Evolutionary conservation across 257 asterid genomes (phyloP), one percentile per base, ranked within the genome.

Genomic region (Solanum chilense): DNA sequence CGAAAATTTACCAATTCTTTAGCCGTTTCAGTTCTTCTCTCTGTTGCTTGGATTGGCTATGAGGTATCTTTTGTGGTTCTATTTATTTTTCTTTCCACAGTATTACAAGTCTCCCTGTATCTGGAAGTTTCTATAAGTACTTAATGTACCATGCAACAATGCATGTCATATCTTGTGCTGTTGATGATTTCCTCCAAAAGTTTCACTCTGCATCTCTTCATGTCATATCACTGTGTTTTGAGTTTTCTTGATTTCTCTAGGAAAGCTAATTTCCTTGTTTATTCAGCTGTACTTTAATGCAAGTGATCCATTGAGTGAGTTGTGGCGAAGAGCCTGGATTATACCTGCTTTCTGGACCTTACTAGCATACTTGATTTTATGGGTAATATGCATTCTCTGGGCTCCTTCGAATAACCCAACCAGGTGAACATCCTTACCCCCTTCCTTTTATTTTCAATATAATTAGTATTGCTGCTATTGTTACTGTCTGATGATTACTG

Each of bases 1-100:
- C 91, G 98, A 73, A 97, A 94, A 89, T 95, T 97, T 87, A 95
- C 99, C 75, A 97, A 97, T 87, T 82, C 98, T 86, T 92, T 97
- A 52, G 98, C 99, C 74, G 91, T 94, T 52, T 92, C 98, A 39
- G 95, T 97, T 91, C 91, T 97, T 87, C 92, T 97, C 69, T 95
- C 99, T 31, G 97, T 97, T 87, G 99, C 97, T 86, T 97, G 99
- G 99, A 95, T 97, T 83, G 99, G 99, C 77, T 97, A 94, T 89
- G 99, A 97, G 98, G 99, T 97, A 91, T 45, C 49, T 42, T 68
- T 20, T 66, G 42, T 66, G 7, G 75, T 21, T 20, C 76, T 69
- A 37, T 89, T 60, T 41, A 29, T 60, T 37, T 27, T 35, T 31
- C 77, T 58, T 49, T 42, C 44, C 42, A 13, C 68, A 47, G 18